Conservation (phyloP, 164 flowering plant genomes). For the Platanus orientalis region DNA sequence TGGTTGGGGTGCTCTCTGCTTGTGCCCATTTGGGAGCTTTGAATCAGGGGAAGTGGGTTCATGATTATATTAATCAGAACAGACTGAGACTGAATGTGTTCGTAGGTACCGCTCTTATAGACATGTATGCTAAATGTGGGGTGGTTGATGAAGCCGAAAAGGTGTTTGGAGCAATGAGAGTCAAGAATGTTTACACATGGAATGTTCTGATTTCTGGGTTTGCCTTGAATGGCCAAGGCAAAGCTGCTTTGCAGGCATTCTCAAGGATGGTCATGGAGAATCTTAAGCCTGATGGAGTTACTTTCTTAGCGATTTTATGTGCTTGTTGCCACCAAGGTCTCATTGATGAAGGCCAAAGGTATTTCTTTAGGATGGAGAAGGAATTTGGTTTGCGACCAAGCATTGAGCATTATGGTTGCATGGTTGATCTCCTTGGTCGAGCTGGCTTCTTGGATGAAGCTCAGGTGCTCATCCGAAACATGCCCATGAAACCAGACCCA, state of each 20-base stretch:
- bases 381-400: constrained; percentile 22
- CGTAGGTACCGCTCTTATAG: constrained; percentile 39
- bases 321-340: constrained; percentile 34
- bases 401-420: constrained; percentile 31
- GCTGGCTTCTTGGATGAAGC: constrained; percentile 30
- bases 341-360: constrained; percentile 19
- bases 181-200: constrained; percentile 26
- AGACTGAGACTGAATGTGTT: constrained; percentile 20
- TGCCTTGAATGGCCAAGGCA: constrained; percentile 28
- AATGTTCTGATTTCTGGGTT: constrained; percentile 27
- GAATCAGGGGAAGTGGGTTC: constrained; percentile 27
- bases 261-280: constrained; percentile 17
- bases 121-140: constrained; percentile 62
- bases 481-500: constrained; percentile 25
- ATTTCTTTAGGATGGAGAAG: constrained; percentile 18
- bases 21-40: constrained; percentile 30
- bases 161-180: constrained; percentile 21
- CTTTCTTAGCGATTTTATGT: constrained; percentile 24
- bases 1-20: constrained; percentile 26
- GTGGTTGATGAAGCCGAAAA: constrained; percentile 19
- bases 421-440: constrained; percentile 34
- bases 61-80: constrained; percentile 20
- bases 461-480: constrained; percentile 18
- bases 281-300: constrained; percentile 23
- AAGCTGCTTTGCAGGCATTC: constrained; percentile 18